Conservation (phyloP, 2,329 filamentous ascomycete species). For the Tolypocladium album region DNA sequence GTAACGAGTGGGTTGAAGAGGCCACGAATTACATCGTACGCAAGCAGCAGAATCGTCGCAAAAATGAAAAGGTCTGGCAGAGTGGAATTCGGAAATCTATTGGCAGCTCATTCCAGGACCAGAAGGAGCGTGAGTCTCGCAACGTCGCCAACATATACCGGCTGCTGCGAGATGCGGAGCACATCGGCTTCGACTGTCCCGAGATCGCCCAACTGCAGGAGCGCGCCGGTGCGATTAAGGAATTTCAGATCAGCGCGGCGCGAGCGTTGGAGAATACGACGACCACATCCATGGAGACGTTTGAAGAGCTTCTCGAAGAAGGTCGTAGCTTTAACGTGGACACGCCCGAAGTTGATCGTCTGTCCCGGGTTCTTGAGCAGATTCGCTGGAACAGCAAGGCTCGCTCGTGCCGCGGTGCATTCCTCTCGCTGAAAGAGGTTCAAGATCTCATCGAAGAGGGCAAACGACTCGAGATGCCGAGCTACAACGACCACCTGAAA, state of each 20-base stretch:
- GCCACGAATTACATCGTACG: conserved; percentile 92
- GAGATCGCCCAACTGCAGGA: conserved; percentile 82
- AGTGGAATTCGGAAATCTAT: conserved; percentile 62
- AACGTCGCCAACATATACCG: conserved; percentile 83
- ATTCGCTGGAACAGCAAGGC: conserved; percentile 83
- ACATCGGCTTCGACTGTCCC: conserved; percentile 84
- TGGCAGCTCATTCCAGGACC: conserved; percentile 43
- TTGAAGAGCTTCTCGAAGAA: conserved; percentile 85
- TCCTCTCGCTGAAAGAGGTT: conserved; percentile 69
- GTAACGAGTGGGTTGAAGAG: conserved; percentile 96
- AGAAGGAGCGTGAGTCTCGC: conserved; percentile 76
- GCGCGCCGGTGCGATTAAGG: conserved; percentile 71
- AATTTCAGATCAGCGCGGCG: conserved; percentile 70
- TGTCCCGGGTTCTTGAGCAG: conserved; percentile 73
- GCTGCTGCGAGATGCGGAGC: conserved; percentile 72
- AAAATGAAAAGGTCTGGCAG: conserved; percentile 83
- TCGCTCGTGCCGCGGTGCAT: conserved; percentile 48
- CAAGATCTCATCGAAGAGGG: conserved; percentile 69
- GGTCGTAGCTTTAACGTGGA: conserved; percentile 86
- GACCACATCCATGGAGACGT: conserved; percentile 55
- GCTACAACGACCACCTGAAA: conserved; percentile 68
- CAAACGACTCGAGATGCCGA: conserved; percentile 63
- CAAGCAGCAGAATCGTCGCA: conserved; percentile 94
- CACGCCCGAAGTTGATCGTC: conserved; percentile 73
- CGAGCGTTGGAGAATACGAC: conserved; percentile 57